These are phyloP conservation scores for Chalciporus chontae DNA, from an alignment of 768 basidiomycete genomes.

Conservation along the genomic window DNA sequence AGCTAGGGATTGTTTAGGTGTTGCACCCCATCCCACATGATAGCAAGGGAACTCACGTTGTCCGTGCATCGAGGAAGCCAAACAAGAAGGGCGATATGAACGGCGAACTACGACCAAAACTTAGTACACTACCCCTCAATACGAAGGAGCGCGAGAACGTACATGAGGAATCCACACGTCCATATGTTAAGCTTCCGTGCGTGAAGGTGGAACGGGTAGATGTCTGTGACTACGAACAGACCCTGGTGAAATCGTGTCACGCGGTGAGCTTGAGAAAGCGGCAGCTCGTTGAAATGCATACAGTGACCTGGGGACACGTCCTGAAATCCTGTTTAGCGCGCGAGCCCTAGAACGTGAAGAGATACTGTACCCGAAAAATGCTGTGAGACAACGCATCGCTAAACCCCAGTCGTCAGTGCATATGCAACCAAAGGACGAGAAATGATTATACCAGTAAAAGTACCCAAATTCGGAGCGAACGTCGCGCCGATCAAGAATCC, in stretches of 20 bases:
- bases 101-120: constrained; percentile 24
- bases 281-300: constrained; percentile 13
- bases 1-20: constrained; percentile 25
- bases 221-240: constrained; percentile 44
- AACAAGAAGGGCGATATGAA: constrained; percentile 30
- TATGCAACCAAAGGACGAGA: background rate
- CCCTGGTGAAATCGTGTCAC: constrained; percentile 28
- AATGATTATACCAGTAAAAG: constrained; percentile 39
- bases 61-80: constrained; percentile 27
- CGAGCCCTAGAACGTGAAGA: background rate
- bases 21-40: too few species aligned
- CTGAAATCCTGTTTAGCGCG: constrained; percentile 18
- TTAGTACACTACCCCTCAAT: constrained; percentile 18
- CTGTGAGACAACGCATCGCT: constrained; percentile 33
- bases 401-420: background rate
- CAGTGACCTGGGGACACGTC: constrained; percentile 51
- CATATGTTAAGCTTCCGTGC: constrained; percentile 50
- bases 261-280: background rate
- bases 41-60: constrained; percentile 15
- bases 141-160: constrained; percentile 43
- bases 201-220: constrained; percentile 54
- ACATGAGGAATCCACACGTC: constrained; percentile 49
- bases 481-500: constrained; percentile 50
- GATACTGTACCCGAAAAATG: constrained; percentile 27
- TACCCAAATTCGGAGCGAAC: constrained; percentile 44